These are phyloP conservation scores for Chaetomium sp. DNA, from an alignment of 2,329 filamentous ascomycete species.

Conservation along the genomic window DNA sequence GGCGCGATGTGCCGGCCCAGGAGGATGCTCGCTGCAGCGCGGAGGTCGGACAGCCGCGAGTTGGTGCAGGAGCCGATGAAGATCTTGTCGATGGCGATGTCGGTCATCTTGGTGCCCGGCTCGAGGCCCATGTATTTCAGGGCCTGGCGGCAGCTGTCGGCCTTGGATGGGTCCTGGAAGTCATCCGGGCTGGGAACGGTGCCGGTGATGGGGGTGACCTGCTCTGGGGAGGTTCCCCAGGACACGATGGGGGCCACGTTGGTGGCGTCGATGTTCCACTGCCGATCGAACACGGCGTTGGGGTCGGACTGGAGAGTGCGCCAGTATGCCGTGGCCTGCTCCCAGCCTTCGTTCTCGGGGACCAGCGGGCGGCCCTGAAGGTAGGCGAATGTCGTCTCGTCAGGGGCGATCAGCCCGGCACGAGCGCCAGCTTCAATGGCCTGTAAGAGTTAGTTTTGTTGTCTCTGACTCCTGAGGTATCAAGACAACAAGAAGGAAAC, in stretches of 20 bases:
- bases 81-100: conserved; percentile 89
- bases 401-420: conserved; percentile 94
- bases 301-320: conserved; percentile 74
- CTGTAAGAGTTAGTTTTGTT: too few species aligned
- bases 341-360: conserved; percentile 84
- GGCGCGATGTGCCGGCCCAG: conserved; percentile 78
- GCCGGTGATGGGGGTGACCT: conserved; percentile 90
- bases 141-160: conserved; percentile 69
- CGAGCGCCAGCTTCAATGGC: conserved; percentile 92
- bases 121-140: conserved; percentile 95
- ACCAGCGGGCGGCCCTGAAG: conserved; percentile 86
- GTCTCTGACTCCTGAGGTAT: too few species aligned
- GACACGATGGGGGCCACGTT: conserved; percentile 91
- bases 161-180: conserved; percentile 73
- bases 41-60: conserved; percentile 89
- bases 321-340: conserved; percentile 85
- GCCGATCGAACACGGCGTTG: conserved; percentile 83
- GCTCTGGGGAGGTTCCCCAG: conserved; percentile 97
- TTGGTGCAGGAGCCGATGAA: conserved; percentile 99
- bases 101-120: conserved; percentile 81
- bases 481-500: too few species aligned
- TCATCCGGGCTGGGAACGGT: conserved; percentile 82
- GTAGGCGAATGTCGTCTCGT: conserved; percentile 91
- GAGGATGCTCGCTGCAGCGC: conserved; percentile 78
- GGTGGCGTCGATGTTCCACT: conserved; percentile 83